Evolutionary conservation across 1,139 yeast species (phyloP), one percentile per base, ranked within the genome.

Genomic region (Suhomyces kunorum): DNA sequence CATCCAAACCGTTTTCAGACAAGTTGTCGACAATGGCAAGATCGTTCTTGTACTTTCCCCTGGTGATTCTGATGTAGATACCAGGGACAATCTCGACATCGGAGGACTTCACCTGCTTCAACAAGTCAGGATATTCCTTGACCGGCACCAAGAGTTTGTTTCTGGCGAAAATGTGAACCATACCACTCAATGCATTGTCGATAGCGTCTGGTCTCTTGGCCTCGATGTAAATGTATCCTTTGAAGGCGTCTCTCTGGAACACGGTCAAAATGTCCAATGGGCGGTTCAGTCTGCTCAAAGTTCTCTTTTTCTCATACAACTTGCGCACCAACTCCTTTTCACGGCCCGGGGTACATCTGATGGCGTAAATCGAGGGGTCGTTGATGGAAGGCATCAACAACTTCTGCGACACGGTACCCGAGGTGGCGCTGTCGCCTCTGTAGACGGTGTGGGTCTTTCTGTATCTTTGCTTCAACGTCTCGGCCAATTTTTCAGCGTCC

Each of bases 301-400:
- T 83, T 46, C 80, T 63, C 62, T 87, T 86, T 67, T 87, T 89
- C 58, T 88, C 89, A 68, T 86, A 74, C 42, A 92, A 69, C 48
- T 85, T 86, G 51, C 90, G 80, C 23, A 94, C 96, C 48, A 90
- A 72, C 41, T 89, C 97, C 62, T 87, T 89, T 66, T 92, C 98
- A 54, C 86, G 82, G 33, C 98, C 98, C 22, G 88, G 90, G 54
- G 94, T 80, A 66, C 95, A 88, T 63, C 97, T 80, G 34, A 92
- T 81, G 55, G 96, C 98, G 85, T 96, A 92, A 56, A 94, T 88
- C 42, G 90, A 83, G 6, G 98, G 98, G 59, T 94, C 98, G 55
- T 90, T 89, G 44, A 92, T 96, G 19, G 97, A 88, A 12, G 98
- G 98, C 67, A 92, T 76, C 52, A 92, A 75, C 54, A 94, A 78